Evolutionary conservation across 2,329 filamentous ascomycete species (phyloP).

Genomic region (Sporothrix euskadiensis): DNA sequence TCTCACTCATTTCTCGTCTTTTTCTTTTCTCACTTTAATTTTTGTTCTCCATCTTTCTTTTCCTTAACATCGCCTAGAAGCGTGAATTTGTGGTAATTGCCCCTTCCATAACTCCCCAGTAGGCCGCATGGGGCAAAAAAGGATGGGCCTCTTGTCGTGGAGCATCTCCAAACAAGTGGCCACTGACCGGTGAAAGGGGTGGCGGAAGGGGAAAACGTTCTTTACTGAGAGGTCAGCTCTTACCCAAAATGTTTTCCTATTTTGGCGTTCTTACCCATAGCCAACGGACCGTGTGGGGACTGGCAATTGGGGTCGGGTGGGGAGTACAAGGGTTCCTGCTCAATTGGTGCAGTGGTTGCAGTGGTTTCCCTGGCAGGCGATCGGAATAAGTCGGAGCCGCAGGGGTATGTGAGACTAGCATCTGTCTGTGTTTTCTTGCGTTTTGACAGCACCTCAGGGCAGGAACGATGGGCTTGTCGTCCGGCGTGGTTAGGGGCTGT

Average conservation of each 20-base stretch:
- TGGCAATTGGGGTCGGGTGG: not conserved
- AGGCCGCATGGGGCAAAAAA: not conserved
- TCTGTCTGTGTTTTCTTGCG: not conserved
- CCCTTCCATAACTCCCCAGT: not conserved
- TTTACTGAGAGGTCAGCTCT: not conserved
- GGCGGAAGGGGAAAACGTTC: not conserved
- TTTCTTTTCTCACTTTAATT: not conserved
- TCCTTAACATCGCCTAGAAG: not conserved
- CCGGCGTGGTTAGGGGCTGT: not conserved
- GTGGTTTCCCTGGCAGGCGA: not conserved
- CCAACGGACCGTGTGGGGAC: constrained; percentile 3
- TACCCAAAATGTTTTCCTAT: not conserved
- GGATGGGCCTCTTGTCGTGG: not conserved
- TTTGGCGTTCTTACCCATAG: constrained; percentile 2
- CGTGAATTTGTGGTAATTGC: not conserved
- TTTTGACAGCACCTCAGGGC: not conserved
- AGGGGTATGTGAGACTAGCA: constrained; percentile 7
- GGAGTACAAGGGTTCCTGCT: not conserved
- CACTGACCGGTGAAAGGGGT: constrained; percentile 11
- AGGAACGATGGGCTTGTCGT: not conserved
- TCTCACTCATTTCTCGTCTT: not conserved
- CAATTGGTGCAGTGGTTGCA: not conserved
- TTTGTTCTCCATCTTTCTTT: not conserved
- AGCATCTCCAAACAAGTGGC: not conserved
- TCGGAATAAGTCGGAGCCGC: constrained; percentile 26